Evolutionary conservation across 2,329 filamentous ascomycete species (phyloP).

Genomic region (Penicillium sp.): DNA sequence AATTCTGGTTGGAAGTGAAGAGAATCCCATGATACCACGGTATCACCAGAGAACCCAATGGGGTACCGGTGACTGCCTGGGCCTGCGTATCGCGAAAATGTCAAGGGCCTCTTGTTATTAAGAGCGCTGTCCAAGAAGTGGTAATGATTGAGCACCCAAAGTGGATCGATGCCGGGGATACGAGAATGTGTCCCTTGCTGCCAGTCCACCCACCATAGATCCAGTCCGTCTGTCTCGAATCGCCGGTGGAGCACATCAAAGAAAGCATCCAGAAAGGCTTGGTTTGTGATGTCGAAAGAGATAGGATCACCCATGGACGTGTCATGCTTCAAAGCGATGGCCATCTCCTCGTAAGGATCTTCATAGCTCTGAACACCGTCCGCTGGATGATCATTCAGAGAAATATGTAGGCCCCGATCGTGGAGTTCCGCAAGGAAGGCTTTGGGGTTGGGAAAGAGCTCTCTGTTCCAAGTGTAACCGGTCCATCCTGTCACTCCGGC

Average conservation of each 20-base stretch:
- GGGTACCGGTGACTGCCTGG: slow-evolving; percentile 65
- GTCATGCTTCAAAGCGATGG: slow-evolving; percentile 53
- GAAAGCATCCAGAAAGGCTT: slow-evolving; percentile 58
- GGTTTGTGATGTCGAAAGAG: slow-evolving; percentile 56
- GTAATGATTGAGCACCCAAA: slow-evolving; percentile 66
- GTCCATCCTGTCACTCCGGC: slow-evolving; percentile 52
- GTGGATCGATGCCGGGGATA: slow-evolving; percentile 59
- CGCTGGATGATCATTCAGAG: slow-evolving; percentile 64
- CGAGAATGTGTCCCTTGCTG: slow-evolving; percentile 60
- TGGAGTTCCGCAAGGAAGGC: slow-evolving; percentile 55
- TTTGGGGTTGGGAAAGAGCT: slow-evolving; percentile 58
- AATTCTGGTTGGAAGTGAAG: slow-evolving; percentile 66
- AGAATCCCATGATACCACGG: slow-evolving; percentile 59
- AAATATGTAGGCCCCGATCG: slow-evolving; percentile 52
- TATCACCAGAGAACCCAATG: slow-evolving; percentile 64
- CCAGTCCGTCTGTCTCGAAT: slow-evolving; percentile 57
- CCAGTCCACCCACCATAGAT: slow-evolving; percentile 71
- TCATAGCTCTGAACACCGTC: slow-evolving; percentile 59
- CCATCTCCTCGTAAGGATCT: slow-evolving; percentile 57
- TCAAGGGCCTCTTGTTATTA: slow-evolving; percentile 48
- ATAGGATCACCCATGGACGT: slow-evolving; percentile 53
- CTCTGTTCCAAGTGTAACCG: slow-evolving; percentile 62
- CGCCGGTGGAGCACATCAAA: slow-evolving; percentile 48
- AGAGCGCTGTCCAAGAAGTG: slow-evolving; percentile 57
- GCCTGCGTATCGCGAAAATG: slow-evolving; percentile 62